These are phyloP conservation scores for Arbutus unedo DNA, from an alignment of 148 eudicot species.

Conservation along the genomic window DNA sequence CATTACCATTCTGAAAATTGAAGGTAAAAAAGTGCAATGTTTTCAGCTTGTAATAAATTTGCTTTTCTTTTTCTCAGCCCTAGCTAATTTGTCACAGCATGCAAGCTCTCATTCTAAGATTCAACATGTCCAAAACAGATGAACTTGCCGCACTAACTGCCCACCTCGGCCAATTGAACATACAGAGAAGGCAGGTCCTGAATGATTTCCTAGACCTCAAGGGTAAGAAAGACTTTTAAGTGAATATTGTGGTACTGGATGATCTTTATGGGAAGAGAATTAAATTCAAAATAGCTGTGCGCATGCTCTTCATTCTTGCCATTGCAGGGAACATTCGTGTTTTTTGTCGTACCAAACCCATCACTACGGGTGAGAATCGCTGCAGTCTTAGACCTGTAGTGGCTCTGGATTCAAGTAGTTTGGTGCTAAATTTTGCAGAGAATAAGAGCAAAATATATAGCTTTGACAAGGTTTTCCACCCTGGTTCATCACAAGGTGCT, in stretches of 20 bases:
- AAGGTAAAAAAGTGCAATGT: conserved; percentile 9
- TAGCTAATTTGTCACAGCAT: background rate
- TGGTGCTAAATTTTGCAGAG: background rate
- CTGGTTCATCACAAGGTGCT: conserved; percentile 4
- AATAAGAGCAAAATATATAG: background rate
- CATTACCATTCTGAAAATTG: conserved; percentile 1
- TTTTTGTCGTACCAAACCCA: background rate
- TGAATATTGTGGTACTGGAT: background rate
- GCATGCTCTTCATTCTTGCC: conserved; percentile 1
- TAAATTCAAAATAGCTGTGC: background rate
- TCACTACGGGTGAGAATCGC: background rate
- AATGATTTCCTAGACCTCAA: conserved; percentile 9
- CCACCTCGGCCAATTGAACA: background rate
- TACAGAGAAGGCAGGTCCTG: conserved; percentile 3
- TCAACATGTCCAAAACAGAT: conserved; percentile 1
- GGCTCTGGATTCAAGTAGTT: background rate
- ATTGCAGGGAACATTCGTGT: conserved; percentile 7
- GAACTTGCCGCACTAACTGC: conserved; percentile 7
- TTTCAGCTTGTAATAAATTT: background rate
- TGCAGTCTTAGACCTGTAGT: background rate
- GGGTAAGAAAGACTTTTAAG: background rate
- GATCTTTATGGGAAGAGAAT: background rate
- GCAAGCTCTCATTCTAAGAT: background rate
- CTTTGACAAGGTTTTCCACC: conserved; percentile 5
- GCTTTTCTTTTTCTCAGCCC: background rate